Evolutionary conservation across 2,329 filamentous ascomycete genomes (phyloP).

Genomic region (Colletotrichum viniferum): DNA sequence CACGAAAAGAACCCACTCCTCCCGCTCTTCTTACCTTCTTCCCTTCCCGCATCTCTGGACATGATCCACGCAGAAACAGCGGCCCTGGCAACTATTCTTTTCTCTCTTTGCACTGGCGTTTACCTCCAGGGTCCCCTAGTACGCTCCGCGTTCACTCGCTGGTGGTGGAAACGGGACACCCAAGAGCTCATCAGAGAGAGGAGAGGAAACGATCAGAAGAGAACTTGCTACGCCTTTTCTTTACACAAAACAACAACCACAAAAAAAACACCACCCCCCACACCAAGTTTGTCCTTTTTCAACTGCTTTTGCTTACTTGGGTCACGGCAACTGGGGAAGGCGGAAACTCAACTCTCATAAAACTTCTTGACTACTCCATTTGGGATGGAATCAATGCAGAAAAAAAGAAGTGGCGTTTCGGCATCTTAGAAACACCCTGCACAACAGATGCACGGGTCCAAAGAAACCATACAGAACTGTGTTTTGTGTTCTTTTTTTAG

Average conservation of each 20-base stretch:
- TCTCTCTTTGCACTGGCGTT: constrained; percentile 21
- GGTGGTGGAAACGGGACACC: background rate
- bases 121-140: constrained; percentile 6
- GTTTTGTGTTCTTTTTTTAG: background rate
- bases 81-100: background rate
- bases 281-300: constrained; percentile 8
- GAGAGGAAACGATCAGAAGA: background rate
- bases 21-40: constrained; percentile 29
- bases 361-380: background rate
- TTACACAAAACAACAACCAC: background rate
- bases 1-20: constrained; percentile 28
- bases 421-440: constrained; percentile 10
- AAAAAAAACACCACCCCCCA: constrained; percentile 1
- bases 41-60: constrained; percentile 1
- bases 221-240: constrained; percentile 8
- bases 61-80: constrained; percentile 2
- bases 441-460: background rate
- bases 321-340: background rate
- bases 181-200: constrained; percentile 14
- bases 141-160: constrained; percentile 15
- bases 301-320: constrained; percentile 15
- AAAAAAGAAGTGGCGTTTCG: constrained; percentile 14
- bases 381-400: background rate
- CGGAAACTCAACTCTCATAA: constrained; percentile 7
- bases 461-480: constrained; percentile 17